phyloP scores from a whole-genome alignment of 805 yeast genomes.

The Blastobotrys parvus region DNA sequence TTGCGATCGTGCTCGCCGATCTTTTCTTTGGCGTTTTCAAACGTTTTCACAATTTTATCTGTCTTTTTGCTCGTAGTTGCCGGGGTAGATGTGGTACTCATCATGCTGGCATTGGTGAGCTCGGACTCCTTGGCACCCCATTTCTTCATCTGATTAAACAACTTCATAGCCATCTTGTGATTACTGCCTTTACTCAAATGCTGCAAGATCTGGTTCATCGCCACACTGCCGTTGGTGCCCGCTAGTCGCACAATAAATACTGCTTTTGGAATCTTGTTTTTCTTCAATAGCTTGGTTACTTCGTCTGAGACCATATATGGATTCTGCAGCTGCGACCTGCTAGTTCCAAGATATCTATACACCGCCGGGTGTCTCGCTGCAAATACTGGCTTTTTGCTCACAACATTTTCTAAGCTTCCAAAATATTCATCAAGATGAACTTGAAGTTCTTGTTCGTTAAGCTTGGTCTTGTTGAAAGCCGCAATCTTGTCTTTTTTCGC shows the following conservation, averaged over 20 bases:
- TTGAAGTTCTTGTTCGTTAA: not conserved
- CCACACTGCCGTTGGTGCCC: conserved; percentile 13
- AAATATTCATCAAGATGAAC: conserved; percentile 1
- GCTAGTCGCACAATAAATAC: conserved; percentile 12
- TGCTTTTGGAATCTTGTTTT: conserved; percentile 9
- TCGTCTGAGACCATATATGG: conserved; percentile 13
- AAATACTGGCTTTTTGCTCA: conserved; percentile 7
- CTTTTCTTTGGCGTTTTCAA: not conserved
- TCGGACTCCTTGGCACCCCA: conserved; percentile 15
- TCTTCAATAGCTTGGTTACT: conserved; percentile 8
- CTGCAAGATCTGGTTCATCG: conserved; percentile 13
- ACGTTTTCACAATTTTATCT: not conserved
- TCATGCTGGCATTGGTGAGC: conserved; percentile 2
- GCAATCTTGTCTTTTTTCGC: not conserved
- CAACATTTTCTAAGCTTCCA: conserved; percentile 5
- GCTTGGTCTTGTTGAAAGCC: not conserved
- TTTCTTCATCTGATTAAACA: conserved; percentile 11
- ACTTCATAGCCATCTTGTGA: conserved; percentile 8
- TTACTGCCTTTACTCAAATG: conserved; percentile 1
- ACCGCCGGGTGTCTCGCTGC: conserved; percentile 8
- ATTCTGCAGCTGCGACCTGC: conserved; percentile 9
- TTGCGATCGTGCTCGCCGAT: not conserved
- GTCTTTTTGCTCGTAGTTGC: not conserved
- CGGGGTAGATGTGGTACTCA: not conserved
- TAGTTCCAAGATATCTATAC: conserved; percentile 11